phyloP scores from a whole-genome alignment of 176 grass and related monocot species.

The Rhynchospora breviuscula region DNA sequence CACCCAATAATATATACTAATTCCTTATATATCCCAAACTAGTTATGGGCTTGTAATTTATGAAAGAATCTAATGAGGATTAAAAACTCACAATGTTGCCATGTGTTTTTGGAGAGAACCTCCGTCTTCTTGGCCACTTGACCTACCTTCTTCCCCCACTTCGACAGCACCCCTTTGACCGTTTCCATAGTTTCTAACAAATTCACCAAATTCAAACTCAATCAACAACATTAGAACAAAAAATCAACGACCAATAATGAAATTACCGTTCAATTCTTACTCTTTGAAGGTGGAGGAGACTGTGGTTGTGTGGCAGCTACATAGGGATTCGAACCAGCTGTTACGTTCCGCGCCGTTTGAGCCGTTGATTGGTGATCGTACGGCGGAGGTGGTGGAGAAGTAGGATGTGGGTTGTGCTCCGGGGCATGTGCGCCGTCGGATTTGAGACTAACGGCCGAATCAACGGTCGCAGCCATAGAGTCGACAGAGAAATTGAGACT shows the following conservation, averaged over 20 bases:
- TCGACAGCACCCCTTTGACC: constrained; percentile 63
- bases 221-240: background rate
- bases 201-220: background rate
- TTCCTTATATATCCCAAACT: background rate
- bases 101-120: constrained; percentile 87
- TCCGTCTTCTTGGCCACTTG: constrained; percentile 71
- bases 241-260: background rate
- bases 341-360: background rate
- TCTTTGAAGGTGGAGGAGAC: constrained; percentile 36
- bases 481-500: background rate
- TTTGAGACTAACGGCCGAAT: background rate
- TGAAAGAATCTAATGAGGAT: background rate
- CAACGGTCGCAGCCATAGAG: constrained; percentile 2
- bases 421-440: background rate
- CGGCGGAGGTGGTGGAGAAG: constrained; percentile 4
- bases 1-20: too few species aligned
- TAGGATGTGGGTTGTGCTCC: background rate
- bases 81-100: constrained; percentile 70
- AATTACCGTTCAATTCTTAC: constrained; percentile 14
- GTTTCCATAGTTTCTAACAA: constrained; percentile 57
- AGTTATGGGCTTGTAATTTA: background rate
- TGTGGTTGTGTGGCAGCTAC: constrained; percentile 37
- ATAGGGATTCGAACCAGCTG: constrained; percentile 43
- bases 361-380: background rate
- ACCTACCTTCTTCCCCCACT: constrained; percentile 75